Conservation (phyloP, 1,284 basidiomycete genomes). For the Melampsora larici-populina region DNA sequence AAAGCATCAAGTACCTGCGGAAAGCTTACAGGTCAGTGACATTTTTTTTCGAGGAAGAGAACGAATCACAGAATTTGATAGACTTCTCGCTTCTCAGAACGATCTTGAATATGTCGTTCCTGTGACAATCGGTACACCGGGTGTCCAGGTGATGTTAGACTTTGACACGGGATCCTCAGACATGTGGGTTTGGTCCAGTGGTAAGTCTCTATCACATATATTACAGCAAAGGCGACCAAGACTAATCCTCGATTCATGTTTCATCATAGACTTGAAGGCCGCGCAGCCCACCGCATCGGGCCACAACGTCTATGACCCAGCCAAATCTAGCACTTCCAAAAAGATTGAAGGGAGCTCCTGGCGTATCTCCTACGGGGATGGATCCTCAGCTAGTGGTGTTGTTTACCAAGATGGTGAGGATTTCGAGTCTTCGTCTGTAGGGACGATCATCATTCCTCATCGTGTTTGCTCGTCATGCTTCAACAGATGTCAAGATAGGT, state of each 20-base stretch:
- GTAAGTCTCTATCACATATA: slow-evolving; percentile 11
- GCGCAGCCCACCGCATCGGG: slow-evolving; percentile 27
- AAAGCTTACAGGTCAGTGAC: slow-evolving; percentile 34
- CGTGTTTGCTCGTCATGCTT: neutral
- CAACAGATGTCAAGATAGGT: slow-evolving; percentile 48
- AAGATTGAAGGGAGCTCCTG: slow-evolving; percentile 51
- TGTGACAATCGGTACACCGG: slow-evolving; percentile 56
- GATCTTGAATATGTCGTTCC: slow-evolving; percentile 56
- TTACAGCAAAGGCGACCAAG: neutral
- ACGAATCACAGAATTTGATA: neutral
- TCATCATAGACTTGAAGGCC: slow-evolving; percentile 26
- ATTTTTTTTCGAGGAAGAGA: neutral
- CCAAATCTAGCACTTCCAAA: slow-evolving; percentile 53
- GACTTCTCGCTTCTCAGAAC: slow-evolving; percentile 48
- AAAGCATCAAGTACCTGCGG: slow-evolving; percentile 40
- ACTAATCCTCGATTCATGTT: neutral
- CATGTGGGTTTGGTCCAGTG: slow-evolving; percentile 54
- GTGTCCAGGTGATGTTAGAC: slow-evolving; percentile 55
- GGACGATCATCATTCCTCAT: neutral
- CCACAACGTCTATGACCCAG: slow-evolving; percentile 53
- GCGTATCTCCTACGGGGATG: slow-evolving; percentile 57
- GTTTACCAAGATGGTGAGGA: slow-evolving; percentile 27
- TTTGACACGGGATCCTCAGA: slow-evolving; percentile 56
- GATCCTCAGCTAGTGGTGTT: slow-evolving; percentile 52
- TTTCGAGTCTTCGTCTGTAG: neutral